Evolutionary conservation across 352 stramenopile species (phyloP), one percentile per base, ranked within the genome.

Genomic region (Thalassiosira mediterranea): DNA sequence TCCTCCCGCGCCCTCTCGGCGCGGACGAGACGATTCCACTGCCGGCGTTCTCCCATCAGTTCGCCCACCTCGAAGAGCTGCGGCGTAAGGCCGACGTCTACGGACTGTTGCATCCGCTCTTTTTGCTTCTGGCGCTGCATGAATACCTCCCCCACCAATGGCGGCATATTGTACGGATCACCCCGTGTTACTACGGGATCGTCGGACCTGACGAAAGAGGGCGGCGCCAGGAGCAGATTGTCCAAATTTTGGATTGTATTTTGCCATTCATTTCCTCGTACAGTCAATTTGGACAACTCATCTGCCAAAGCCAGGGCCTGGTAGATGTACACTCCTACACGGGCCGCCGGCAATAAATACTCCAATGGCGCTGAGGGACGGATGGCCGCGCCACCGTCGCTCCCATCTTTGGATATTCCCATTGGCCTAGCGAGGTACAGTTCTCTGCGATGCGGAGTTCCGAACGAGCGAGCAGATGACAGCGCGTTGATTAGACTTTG

Each of bases 301-400:
- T 76, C 71, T 11, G 71, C 54, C 5, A 51, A 42, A n/a, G 34
- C 63, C 42, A 82, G 38, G 10, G 38, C 25, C n/a, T 71, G 38
- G 53, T 78, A 72, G 34, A 82, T 66, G 34, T 78, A 73, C 11
- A 78, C 21, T n/a, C 73, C 65, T 19, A 82, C 73, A 5, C 73
- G 69, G 37, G 73, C 49, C 7, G 73, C 63, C 10, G 73, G 73
- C 15, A 82, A 31, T 0, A 82, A 53, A 40, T 72, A 76, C 44
- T 68, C 51, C 17, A 74, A 37, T 13, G 73, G 73, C 7, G 73
- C 73, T 1, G 65, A 78, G n/a, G 73, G 73, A 2, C 67, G 65
- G 4, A 52, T 37, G 4, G 34, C 28, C n/a, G 19, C 28, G 32
- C 44, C 37, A 19, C 42, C 47, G 11, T 25, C 48, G 8, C 42